A percentile compares a stretch with the other conserved stretches of the same genome.
Conservation (phyloP, 2,329 filamentous ascomycete species). For the Drechmeria coniospora region DNA sequence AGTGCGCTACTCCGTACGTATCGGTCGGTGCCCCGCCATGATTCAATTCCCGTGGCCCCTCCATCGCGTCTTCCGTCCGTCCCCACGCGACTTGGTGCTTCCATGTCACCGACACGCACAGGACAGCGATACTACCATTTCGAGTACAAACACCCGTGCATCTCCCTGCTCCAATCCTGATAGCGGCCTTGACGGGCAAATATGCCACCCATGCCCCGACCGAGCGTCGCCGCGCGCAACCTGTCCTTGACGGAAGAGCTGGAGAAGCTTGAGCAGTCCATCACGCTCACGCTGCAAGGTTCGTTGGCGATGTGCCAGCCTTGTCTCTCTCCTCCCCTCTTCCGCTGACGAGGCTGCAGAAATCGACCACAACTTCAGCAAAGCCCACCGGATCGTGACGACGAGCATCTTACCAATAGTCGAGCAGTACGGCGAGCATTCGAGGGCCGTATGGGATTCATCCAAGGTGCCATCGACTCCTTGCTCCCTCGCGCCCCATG, state of each 20-base stretch:
- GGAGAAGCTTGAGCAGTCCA: constrained; percentile 89
- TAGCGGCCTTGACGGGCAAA: too few relatives aligned
- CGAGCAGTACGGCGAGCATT: constrained; percentile 90
- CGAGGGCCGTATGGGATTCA: constrained; percentile 87
- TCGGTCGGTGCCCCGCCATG: too few relatives aligned
- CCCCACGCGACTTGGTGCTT: background rate
- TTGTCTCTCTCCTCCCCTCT: constrained; percentile 3
- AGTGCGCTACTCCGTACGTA: too few relatives aligned
- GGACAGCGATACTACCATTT: background rate
- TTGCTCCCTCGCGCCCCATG: background rate
- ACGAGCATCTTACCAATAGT: constrained; percentile 84
- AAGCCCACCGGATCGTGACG: constrained; percentile 90
- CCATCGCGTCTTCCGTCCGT: constrained; percentile 1
- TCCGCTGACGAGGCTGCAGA: constrained; percentile 34
- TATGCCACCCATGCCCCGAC: constrained; percentile 39
- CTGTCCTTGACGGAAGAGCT: constrained; percentile 87
- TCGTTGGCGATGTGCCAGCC: constrained; percentile 8
- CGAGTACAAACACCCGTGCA: background rate
- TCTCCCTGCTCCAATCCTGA: too few relatives aligned
- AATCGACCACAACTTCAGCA: constrained; percentile 97
- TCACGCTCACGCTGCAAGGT: constrained; percentile 91
- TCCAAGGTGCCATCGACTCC: constrained; percentile 52
- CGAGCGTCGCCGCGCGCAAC: constrained; percentile 31
- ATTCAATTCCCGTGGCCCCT: constrained; percentile 2
- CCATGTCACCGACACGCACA: background rate